phyloP scores from a whole-genome alignment of 805 yeast species.

The Saturnispora ahearnii region DNA sequence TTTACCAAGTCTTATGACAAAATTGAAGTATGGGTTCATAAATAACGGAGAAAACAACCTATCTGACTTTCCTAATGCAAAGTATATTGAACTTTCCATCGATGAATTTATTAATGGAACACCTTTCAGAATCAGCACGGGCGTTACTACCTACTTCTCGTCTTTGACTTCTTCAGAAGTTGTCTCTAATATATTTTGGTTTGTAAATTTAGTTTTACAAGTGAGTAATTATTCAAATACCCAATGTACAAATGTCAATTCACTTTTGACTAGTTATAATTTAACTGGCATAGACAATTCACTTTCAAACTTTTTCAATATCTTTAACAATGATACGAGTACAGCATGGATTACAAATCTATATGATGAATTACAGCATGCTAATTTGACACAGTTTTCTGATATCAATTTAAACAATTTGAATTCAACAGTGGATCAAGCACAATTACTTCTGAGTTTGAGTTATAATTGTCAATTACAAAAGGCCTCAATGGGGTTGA shows the following conservation, averaged over 20 bases:
- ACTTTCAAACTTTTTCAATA: slow-evolving; percentile 16
- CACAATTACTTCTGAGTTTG: slow-evolving; percentile 12
- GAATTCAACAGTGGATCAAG: slow-evolving; percentile 13
- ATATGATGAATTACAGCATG: background rate
- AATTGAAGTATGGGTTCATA: too few relatives aligned
- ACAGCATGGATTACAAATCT: background rate
- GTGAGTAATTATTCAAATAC: slow-evolving; percentile 21
- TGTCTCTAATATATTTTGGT: slow-evolving; percentile 17
- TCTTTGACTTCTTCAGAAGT: slow-evolving; percentile 29
- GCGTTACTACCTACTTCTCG: slow-evolving; percentile 33
- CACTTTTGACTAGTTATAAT: slow-evolving; percentile 21
- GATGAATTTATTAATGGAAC: too few relatives aligned
- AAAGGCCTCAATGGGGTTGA: slow-evolving; percentile 16
- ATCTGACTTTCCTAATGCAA: too few relatives aligned
- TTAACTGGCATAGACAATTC: slow-evolving; percentile 15
- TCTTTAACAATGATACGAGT: slow-evolving; percentile 12
- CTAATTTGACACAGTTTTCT: background rate
- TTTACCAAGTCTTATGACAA: too few relatives aligned
- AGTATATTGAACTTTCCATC: too few relatives aligned
- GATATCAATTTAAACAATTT: slow-evolving; percentile 9
- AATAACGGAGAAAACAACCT: too few relatives aligned
- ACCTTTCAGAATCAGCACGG: slow-evolving; percentile 8
- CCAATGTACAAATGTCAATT: slow-evolving; percentile 20
- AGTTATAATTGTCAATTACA: slow-evolving; percentile 18
- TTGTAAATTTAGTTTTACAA: slow-evolving; percentile 19